Percentiles rank a stretch among this genome's conserved stretches.
Evolutionary conservation across 305 asterid genomes (phyloP).

Genomic region (Fraxinus ornus): DNA sequence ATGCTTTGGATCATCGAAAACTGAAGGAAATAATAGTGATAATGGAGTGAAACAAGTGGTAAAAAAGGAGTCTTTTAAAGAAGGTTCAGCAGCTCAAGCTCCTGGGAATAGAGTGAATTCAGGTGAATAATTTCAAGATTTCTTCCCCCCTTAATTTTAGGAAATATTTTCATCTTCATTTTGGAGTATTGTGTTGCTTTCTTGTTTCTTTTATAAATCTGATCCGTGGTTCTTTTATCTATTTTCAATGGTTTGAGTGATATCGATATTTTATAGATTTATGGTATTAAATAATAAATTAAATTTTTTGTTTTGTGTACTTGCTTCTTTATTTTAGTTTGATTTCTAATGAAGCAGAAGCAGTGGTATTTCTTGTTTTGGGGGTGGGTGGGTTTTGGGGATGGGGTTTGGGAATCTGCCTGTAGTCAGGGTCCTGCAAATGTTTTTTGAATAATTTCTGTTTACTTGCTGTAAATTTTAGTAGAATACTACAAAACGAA

Average conservation of each 20-base stretch:
- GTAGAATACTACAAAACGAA: neutral
- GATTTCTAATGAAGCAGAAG: neutral
- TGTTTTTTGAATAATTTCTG: neutral
- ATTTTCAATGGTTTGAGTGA: neutral
- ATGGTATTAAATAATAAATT: neutral
- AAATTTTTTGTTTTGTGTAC: neutral
- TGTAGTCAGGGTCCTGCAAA: neutral
- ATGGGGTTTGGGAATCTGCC: neutral
- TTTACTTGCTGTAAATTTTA: neutral
- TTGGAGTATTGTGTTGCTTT: neutral
- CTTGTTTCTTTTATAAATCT: conserved; percentile 2
- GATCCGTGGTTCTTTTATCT: neutral
- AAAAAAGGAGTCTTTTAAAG: conserved; percentile 63
- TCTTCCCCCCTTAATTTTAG: neutral
- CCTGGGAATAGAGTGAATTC: conserved; percentile 61
- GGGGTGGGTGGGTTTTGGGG: neutral
- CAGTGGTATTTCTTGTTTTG: neutral
- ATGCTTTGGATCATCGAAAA: conserved; percentile 74
- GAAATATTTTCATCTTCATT: neutral
- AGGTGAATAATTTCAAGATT: conserved; percentile 41
- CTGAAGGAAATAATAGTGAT: conserved; percentile 45
- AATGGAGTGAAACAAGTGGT: conserved; percentile 57
- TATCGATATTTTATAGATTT: neutral
- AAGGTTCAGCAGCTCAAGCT: conserved; percentile 55
- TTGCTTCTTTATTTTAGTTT: neutral